Conservation (phyloP, 2,329 filamentous ascomycete genomes). For the Drechslerella dactyloides region DNA sequence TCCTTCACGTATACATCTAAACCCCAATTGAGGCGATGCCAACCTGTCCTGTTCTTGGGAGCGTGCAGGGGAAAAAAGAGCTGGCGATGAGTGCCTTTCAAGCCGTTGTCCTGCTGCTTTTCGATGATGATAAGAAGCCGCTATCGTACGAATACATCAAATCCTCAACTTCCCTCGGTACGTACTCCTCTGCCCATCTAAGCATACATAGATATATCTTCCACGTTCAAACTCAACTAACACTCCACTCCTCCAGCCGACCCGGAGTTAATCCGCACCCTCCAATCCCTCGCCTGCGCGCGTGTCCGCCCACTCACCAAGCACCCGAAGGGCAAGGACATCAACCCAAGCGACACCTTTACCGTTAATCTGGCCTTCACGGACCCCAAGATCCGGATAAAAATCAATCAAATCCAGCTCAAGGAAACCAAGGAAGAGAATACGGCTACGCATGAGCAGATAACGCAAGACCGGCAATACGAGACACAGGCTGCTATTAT, state of each 20-base stretch:
- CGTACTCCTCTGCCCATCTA: too few species aligned
- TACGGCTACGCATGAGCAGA: conserved; percentile 87
- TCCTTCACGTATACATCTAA: too few species aligned
- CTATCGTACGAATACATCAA: conserved; percentile 79
- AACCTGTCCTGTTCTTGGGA: neutral
- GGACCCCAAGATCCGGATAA: conserved; percentile 85
- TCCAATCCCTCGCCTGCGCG: conserved; percentile 93
- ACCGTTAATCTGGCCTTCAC: conserved; percentile 77
- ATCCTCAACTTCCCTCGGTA: conserved; percentile 71
- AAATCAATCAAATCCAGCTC: conserved; percentile 98
- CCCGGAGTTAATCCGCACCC: conserved; percentile 80
- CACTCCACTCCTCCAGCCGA: conserved; percentile 63
- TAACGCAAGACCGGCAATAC: conserved; percentile 87
- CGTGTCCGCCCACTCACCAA: conserved; percentile 84
- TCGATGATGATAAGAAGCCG: conserved; percentile 68
- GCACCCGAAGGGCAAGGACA: conserved; percentile 81
- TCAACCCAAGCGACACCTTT: conserved; percentile 80
- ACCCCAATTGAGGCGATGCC: too few species aligned
- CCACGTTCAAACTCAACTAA: conserved; percentile 22
- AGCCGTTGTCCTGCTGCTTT: conserved; percentile 85
- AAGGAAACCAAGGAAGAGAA: conserved; percentile 97
- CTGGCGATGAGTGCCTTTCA: conserved; percentile 90
- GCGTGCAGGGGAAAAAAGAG: conserved; percentile 72
- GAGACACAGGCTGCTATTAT: conserved; percentile 98
- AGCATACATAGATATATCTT: too few species aligned